Evolutionary conservation across 1,284 basidiomycete species (phyloP), one percentile per base, ranked within the genome.

Genomic region (Sporisorium reilianum): DNA sequence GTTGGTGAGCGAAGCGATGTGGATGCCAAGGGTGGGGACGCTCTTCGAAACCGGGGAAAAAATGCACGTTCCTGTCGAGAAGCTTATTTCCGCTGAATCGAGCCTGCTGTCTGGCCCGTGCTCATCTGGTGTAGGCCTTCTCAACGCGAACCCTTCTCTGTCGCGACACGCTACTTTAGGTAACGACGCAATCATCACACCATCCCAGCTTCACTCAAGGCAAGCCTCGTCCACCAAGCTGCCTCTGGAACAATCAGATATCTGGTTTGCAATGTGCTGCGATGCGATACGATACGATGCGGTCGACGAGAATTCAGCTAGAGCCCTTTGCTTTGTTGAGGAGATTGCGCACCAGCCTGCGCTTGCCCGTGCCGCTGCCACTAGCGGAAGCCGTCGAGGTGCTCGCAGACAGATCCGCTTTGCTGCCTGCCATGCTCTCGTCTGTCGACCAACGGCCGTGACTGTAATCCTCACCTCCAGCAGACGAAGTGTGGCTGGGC

Each of bases 251-350:
- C 3, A 34, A 4, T 38, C 18, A 4, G 18, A 38, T 16, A n/a
- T 18, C 36, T 38, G 16, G 16, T n/a, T 38, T 38, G 16, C 14
- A 48, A 30, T 42, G 41, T 38, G n/a, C 23, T 45, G 42, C 42
- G 12, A 45, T 45, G 42, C 41, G 36, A 38, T 38, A 11, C 38
- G 38, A 38, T 38, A 5, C 18, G 36, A 38, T n/a, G n/a, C n/a
- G n/a, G n/a, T n/a, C n/a, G n/a, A n/a, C n/a, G n/a, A n/a, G n/a
- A n/a, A 38, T 36, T 55, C 55, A 61, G 23, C 56, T 59, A n/a
- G 49, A 26, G 32, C 70, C 70, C 23, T 75, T 75, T 11, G 69
- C 69, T 41, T 71, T 71, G 41, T 48, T 67, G 12, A 75, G 32
- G 11, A 75, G 45, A n/a, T 57, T 71, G 25, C 68, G 66, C 14